These are phyloP conservation scores for Tylopilus felleus DNA, from an alignment of 768 basidiomycete genomes.

Conservation along the genomic window DNA sequence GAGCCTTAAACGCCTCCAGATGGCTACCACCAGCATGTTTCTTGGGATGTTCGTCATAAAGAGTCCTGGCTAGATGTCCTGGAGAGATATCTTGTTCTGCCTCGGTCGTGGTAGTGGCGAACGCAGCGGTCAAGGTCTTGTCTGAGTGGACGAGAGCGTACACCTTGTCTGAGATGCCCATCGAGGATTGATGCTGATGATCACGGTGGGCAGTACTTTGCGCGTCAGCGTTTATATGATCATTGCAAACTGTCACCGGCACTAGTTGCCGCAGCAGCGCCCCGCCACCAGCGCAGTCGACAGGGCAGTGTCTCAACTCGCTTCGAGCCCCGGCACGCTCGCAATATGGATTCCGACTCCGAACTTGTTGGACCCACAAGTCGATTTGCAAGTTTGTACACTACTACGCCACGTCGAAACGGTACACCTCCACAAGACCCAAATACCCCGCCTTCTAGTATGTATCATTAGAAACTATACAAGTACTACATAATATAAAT, in stretches of 20 bases:
- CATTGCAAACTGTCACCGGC: background rate
- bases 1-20: conserved; percentile 16
- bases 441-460: background rate
- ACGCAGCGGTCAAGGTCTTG: conserved; percentile 40
- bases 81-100: conserved; percentile 25
- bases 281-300: too few relatives aligned
- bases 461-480: conserved; percentile 6
- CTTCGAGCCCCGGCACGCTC: too few relatives aligned
- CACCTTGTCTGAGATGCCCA: conserved; percentile 31
- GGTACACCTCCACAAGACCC: too few relatives aligned
- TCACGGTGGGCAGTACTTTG: background rate
- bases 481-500: background rate
- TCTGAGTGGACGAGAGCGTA: conserved; percentile 31
- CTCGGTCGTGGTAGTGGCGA: conserved; percentile 35
- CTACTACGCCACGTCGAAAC: too few relatives aligned
- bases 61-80: conserved; percentile 35
- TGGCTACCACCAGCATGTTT: conserved; percentile 23
- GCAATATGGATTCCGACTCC: too few relatives aligned
- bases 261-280: background rate
- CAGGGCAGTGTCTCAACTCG: background rate
- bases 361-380: too few relatives aligned
- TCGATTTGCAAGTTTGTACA: background rate
- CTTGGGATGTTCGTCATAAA: conserved; percentile 34
- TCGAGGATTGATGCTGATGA: conserved; percentile 8
- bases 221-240: background rate